A percentile compares a stretch with the other conserved stretches of the same genome.
Conservation (phyloP, 2,329 filamentous ascomycete genomes). For the Botryotinia convoluta region DNA sequence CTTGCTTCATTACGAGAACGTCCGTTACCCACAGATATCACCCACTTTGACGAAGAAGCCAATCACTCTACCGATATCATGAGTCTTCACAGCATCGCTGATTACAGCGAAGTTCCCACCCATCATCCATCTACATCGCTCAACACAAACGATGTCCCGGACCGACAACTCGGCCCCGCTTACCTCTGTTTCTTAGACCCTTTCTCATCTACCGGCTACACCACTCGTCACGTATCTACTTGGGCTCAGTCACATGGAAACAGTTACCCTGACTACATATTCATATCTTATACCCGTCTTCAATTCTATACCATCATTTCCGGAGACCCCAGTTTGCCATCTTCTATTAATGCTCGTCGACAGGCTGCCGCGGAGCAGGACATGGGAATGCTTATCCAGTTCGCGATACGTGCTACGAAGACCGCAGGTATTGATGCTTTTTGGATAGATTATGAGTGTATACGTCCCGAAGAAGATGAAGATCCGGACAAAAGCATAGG, state of each 20-base stretch:
- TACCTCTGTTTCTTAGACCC: constrained; percentile 11
- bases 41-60: neutral
- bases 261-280: constrained; percentile 5
- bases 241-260: neutral
- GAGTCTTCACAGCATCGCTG: neutral
- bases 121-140: neutral
- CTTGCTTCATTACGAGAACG: neutral
- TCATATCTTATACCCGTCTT: constrained; percentile 12
- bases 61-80: neutral
- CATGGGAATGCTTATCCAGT: neutral
- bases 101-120: neutral
- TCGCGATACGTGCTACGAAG: constrained; percentile 2
- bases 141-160: neutral
- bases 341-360: neutral
- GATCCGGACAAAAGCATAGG: neutral
- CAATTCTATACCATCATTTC: constrained; percentile 12
- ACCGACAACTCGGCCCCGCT: constrained; percentile 2
- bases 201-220: neutral
- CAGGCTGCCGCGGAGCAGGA: neutral
- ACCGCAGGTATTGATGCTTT: constrained; percentile 3
- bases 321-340: neutral
- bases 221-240: neutral
- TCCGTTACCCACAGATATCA: neutral
- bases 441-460: constrained; percentile 18
- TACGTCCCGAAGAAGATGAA: neutral